Evolutionary conservation across 140 eudicot species (phyloP).

Genomic region (Flaveria floridana): DNA sequence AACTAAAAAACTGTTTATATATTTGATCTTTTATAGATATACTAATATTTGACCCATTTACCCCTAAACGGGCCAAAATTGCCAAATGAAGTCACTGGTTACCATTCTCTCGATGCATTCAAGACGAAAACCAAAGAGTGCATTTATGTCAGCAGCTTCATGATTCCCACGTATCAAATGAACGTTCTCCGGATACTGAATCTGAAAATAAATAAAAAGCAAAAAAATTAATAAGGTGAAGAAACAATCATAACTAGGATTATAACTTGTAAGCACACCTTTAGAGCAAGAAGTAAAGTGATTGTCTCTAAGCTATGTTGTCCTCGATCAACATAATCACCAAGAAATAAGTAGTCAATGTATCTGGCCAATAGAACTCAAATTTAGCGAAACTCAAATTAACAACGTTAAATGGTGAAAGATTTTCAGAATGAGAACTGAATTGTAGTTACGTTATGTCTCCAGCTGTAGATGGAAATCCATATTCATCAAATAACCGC

Average conservation of each 20-base stretch:
- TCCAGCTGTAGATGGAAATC: slow-evolving; percentile 95
- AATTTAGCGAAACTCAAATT: background rate
- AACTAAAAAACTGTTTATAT: background rate
- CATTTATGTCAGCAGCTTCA: slow-evolving; percentile 96
- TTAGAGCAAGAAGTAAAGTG: slow-evolving; percentile 87
- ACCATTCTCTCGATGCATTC: slow-evolving; percentile 99
- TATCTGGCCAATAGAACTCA: slow-evolving; percentile 42
- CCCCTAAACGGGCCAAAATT: slow-evolving; percentile 16
- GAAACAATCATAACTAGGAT: slow-evolving; percentile 13
- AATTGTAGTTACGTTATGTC: slow-evolving; percentile 67
- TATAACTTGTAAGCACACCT: slow-evolving; percentile 50
- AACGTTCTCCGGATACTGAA: slow-evolving; percentile 82
- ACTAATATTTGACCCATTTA: slow-evolving; percentile 13
- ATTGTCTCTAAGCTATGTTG: slow-evolving; percentile 99
- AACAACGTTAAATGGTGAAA: background rate
- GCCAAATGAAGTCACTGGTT: slow-evolving; percentile 23
- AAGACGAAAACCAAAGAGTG: slow-evolving; percentile 91
- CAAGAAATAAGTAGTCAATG: slow-evolving; percentile 90
- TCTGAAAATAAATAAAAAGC: slow-evolving; percentile 43
- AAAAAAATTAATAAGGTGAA: background rate
- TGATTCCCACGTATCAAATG: slow-evolving; percentile 97
- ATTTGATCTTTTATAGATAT: background rate
- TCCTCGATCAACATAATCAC: slow-evolving; percentile 98
- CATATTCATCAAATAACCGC: slow-evolving; percentile 98
- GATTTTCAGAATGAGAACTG: background rate